Percentiles rank a stretch among this genome's conserved stretches.
Evolutionary conservation across 257 asterid species (phyloP).

Genomic region (Nicotiana benthamiana): DNA sequence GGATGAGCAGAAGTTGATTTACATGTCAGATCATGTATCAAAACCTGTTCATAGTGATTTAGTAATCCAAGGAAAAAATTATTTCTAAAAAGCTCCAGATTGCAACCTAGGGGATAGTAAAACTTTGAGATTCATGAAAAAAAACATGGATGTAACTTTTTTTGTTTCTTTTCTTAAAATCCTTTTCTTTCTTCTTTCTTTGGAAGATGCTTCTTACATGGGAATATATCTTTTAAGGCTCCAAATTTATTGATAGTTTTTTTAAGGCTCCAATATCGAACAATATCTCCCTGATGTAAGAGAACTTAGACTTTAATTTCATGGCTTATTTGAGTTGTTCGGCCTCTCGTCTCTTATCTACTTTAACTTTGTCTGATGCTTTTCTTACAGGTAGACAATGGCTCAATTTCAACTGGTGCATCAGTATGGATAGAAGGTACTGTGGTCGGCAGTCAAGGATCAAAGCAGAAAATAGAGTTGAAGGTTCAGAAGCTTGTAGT

Average conservation of each 20-base stretch:
- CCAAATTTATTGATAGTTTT: background rate
- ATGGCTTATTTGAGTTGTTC: background rate
- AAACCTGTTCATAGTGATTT: background rate
- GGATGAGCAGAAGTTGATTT: too few relatives aligned
- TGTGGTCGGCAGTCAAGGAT: slow-evolving; percentile 80
- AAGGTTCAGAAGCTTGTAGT: slow-evolving; percentile 71
- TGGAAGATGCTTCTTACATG: background rate
- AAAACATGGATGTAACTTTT: background rate
- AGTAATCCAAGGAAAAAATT: background rate
- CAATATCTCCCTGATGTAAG: background rate
- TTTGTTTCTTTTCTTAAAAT: background rate
- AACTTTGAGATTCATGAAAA: background rate
- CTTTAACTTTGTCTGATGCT: background rate
- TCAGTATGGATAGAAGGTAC: slow-evolving; percentile 77
- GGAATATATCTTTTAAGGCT: background rate
- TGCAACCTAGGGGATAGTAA: background rate
- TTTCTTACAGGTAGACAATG: slow-evolving; percentile 63
- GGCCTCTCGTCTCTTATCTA: background rate
- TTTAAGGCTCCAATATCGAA: background rate
- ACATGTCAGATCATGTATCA: too few relatives aligned
- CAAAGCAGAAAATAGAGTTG: slow-evolving; percentile 87
- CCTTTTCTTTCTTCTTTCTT: background rate
- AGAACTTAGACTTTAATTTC: background rate
- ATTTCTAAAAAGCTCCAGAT: background rate
- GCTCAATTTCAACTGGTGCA: slow-evolving; percentile 74